Base-by-base conservation (phyloP, 1,284 basidiomycete genomes). In the Inonotus obliquus region DNA sequence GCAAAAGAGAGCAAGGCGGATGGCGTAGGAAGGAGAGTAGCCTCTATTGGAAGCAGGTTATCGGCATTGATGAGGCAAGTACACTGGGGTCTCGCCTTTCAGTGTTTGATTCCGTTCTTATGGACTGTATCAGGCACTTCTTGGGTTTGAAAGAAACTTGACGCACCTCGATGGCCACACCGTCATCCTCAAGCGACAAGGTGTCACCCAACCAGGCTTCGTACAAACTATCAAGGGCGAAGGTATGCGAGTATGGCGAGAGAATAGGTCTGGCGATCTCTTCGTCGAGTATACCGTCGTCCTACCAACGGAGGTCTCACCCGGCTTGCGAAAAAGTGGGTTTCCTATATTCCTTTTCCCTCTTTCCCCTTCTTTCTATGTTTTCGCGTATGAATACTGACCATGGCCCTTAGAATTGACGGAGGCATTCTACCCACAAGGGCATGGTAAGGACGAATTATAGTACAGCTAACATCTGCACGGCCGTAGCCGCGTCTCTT, bases 241-340 rank as follows among this genome's bases (percentile, higher is more conserved):
- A 72, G 95, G 95, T 1, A 93, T 96, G 93, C 93, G 94, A 2
- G 70, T 87, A 27, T 90, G 83, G 68, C 81, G 84, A 63, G 75
- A 77, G 37, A 75, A 80, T 10, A 77, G 78, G 2, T 81, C 88
- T 65, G 96, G 96, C 29, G 88, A 96, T 72, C 77, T 98, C 59
- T 98, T 85, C 70, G 82, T 98, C 55, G 94, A 97, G 73, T 98
- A 96, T 75, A 91, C 83, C 57, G 92, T 98, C 54, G 86, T 97
- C 23, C 74, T 98, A 59, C 96, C 95, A 0, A 76, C 81, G 48
- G 80, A 86, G 54, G 74, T 98, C 23, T 80, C 85, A 44, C 69
- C 81, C 51, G 81, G 85, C 41, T 82, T 83, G 63, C 83, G 85
- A 68, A 80, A 79, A 72, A 90, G 93, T 95, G 73, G 77, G 84